Percentiles rank a stretch among this genome's conserved stretches.
Evolutionary conservation across 1,284 basidiomycete genomes (phyloP).

Genomic region (Malassezia arunalokei): DNA sequence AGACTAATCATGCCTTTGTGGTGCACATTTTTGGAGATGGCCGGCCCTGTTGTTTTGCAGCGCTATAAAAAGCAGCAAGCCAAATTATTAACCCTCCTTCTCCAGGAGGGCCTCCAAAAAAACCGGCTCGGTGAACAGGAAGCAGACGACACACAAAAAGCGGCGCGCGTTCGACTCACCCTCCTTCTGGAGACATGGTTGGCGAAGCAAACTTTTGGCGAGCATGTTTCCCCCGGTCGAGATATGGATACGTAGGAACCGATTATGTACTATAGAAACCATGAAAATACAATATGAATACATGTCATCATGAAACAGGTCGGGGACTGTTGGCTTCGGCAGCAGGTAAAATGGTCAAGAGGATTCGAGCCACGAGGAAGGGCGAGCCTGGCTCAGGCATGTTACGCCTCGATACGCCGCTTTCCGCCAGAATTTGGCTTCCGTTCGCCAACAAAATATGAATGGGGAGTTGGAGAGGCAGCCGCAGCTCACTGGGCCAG

Average conservation of each 20-base stretch:
- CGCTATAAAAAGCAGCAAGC: conserved; percentile 31
- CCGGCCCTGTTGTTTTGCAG: conserved; percentile 18
- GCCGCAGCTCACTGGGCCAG: conserved; percentile 14
- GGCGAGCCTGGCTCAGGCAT: background rate
- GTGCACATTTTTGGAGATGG: conserved; percentile 37
- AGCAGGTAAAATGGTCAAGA: conserved; percentile 11
- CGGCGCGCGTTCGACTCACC: conserved; percentile 32
- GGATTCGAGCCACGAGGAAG: conserved; percentile 11
- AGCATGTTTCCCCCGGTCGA: conserved; percentile 8
- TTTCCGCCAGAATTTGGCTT: background rate
- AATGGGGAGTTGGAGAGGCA: conserved; percentile 15
- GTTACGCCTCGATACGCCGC: background rate
- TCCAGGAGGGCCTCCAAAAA: conserved; percentile 23
- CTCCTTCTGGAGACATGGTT: conserved; percentile 46
- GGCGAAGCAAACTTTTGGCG: conserved; percentile 17
- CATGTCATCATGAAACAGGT: background rate
- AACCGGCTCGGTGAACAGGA: conserved; percentile 22
- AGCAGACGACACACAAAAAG: conserved; percentile 21
- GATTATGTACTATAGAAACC: background rate
- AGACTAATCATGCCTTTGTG: conserved; percentile 32
- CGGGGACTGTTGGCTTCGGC: background rate
- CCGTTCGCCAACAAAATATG: conserved; percentile 6
- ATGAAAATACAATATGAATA: background rate
- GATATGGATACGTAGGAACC: conserved; percentile 7
- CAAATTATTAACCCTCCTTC: conserved; percentile 29